A percentile compares a stretch with the other conserved stretches of the same genome.
These are phyloP conservation scores for Eutrema yunnanense DNA, from an alignment of 345 rosid species.

Conservation along the genomic window DNA sequence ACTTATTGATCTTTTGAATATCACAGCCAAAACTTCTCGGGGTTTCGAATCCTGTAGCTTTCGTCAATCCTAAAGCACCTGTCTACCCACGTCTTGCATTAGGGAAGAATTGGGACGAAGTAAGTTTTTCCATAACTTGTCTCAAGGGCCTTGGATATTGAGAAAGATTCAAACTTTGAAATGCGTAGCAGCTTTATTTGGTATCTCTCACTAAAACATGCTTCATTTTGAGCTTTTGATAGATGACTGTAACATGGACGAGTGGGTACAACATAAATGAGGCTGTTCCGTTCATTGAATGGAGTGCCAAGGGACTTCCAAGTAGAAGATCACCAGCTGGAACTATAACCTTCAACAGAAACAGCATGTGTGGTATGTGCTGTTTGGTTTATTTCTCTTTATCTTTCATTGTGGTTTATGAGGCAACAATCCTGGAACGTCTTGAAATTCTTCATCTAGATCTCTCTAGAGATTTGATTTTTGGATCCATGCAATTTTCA, in stretches of 20 bases:
- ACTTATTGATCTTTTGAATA: constrained; percentile 14
- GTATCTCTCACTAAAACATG: background rate
- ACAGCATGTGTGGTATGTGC: constrained; percentile 88
- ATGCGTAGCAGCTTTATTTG: background rate
- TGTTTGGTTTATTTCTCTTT: background rate
- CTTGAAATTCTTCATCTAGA: background rate
- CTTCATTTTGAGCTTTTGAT: constrained; percentile 12
- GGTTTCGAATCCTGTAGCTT: constrained; percentile 53
- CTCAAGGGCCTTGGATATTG: background rate
- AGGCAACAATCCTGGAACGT: background rate
- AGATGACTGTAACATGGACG: constrained; percentile 98
- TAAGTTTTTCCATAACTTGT: constrained; percentile 29
- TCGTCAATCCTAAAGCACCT: constrained; percentile 80
- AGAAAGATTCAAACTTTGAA: background rate
- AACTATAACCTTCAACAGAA: constrained; percentile 59
- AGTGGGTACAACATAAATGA: constrained; percentile 80
- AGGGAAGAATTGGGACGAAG: constrained; percentile 90
- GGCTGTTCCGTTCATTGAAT: constrained; percentile 72
- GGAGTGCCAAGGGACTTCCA: constrained; percentile 50
- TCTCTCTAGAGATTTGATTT: background rate
- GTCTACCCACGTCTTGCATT: constrained; percentile 88
- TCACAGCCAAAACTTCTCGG: constrained; percentile 81
- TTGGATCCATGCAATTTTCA: constrained; percentile 6
- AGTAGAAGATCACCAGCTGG: constrained; percentile 64
- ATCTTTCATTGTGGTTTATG: background rate